These are phyloP conservation scores for Lonicera japonica DNA, from an alignment of 129 eudicot species.

Conservation along the genomic window DNA sequence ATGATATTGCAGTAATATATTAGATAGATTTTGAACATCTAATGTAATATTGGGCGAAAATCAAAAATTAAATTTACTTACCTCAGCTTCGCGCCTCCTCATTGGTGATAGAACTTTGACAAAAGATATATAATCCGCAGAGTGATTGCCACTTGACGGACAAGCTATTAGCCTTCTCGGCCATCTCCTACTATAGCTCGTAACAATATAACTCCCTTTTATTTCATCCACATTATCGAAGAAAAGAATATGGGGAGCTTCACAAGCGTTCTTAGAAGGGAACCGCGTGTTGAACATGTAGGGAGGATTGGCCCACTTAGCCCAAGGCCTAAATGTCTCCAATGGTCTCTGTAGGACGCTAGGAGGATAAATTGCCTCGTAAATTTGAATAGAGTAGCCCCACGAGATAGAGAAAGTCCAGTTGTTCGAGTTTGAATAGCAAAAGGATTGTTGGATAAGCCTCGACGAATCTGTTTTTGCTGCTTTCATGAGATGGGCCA, in stretches of 20 bases:
- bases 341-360: conserved; percentile 16
- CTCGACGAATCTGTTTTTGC: conserved; percentile 14
- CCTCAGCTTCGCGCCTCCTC: conserved; percentile 9
- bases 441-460: conserved; percentile 21
- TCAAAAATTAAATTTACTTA: conserved; percentile 2
- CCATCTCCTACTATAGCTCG: conserved; percentile 12
- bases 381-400: conserved; percentile 24
- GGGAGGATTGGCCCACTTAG: neutral
- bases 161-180: conserved; percentile 6
- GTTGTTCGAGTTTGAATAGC: conserved; percentile 9
- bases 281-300: conserved; percentile 23
- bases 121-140: conserved; percentile 10
- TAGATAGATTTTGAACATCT: too few relatives aligned
- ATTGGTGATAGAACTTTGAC: conserved; percentile 7
- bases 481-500: conserved; percentile 22
- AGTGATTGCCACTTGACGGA: conserved; percentile 14
- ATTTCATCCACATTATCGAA: conserved; percentile 6
- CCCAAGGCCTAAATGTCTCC: conserved; percentile 22
- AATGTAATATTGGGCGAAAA: neutral
- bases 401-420: conserved; percentile 28
- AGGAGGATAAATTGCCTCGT: conserved; percentile 11
- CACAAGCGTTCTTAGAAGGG: conserved; percentile 11
- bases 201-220: neutral
- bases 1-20: too few relatives aligned
- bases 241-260: conserved; percentile 19